These are phyloP conservation scores for Podaxis mareebaensis DNA, from an alignment of 768 basidiomycete genomes.

Conservation along the genomic window DNA sequence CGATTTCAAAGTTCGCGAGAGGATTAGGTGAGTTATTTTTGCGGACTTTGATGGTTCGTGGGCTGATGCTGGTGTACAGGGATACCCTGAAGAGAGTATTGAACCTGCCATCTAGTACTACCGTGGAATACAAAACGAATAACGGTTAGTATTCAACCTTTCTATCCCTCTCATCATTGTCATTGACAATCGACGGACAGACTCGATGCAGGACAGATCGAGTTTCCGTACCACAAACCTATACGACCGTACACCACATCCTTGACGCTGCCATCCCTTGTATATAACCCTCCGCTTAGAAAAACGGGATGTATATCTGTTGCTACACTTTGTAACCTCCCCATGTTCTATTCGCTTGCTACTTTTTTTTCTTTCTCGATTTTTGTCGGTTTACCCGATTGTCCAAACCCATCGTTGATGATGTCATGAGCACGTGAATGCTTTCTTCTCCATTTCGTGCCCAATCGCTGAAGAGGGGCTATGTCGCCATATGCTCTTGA, in stretches of 20 bases:
- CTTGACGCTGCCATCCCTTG: neutral
- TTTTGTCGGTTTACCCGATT: neutral
- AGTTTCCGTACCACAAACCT: conserved; percentile 59
- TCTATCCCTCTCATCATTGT: neutral
- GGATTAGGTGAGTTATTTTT: conserved; percentile 65
- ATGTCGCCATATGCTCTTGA: conserved; percentile 2
- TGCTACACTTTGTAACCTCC: neutral
- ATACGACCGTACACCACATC: conserved; percentile 7
- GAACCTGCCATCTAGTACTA: conserved; percentile 71
- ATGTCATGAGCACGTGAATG: conserved; percentile 12
- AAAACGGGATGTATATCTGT: neutral
- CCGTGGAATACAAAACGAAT: conserved; percentile 96
- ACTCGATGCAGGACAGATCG: conserved; percentile 88
- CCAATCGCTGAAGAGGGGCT: neutral
- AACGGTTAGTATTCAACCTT: conserved; percentile 54
- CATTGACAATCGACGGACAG: conserved; percentile 36
- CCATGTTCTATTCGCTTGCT: neutral
- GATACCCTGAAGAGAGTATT: conserved; percentile 80
- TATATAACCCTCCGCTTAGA: neutral
- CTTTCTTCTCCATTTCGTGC: neutral
- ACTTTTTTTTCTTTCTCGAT: neutral
- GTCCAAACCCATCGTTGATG: neutral
- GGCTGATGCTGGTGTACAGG: conserved; percentile 37
- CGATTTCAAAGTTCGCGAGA: conserved; percentile 74
- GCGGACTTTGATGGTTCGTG: neutral